phyloP scores from a whole-genome alignment of 2,329 filamentous ascomycete species.

The Stenocarpella maydis region DNA sequence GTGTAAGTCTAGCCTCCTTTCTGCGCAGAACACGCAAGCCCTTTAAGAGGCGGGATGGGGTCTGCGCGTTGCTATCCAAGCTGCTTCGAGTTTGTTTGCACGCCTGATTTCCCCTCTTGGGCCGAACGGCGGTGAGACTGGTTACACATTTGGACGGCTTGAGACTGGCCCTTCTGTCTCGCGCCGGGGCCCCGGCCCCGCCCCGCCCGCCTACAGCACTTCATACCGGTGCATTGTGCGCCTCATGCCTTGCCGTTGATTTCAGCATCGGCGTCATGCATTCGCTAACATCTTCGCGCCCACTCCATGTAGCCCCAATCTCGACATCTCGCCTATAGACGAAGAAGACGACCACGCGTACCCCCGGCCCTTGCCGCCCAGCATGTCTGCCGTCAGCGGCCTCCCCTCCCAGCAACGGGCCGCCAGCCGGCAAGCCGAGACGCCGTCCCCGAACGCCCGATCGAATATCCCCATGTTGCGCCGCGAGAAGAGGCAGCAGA shows the following conservation, averaged over 20 bases:
- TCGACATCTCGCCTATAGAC: slow-evolving; percentile 63
- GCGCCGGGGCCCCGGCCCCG: background rate
- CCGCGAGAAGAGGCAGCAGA: slow-evolving; percentile 57
- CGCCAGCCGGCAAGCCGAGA: slow-evolving; percentile 31
- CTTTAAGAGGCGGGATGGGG: background rate
- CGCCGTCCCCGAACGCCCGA: slow-evolving; percentile 41
- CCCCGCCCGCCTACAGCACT: background rate
- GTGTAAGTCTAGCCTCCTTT: slow-evolving; percentile 51
- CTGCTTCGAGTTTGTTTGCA: background rate
- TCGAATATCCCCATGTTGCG: slow-evolving; percentile 62
- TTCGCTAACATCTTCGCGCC: slow-evolving; percentile 35
- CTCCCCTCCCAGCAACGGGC: slow-evolving; percentile 31
- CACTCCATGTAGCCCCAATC: slow-evolving; percentile 20
- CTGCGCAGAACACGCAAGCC: background rate
- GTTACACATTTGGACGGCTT: background rate
- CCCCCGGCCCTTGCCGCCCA: slow-evolving; percentile 40
- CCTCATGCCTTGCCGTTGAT: background rate
- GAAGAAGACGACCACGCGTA: slow-evolving; percentile 43
- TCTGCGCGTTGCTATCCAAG: background rate
- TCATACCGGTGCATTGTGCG: background rate
- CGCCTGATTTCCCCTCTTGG: background rate
- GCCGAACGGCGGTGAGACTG: background rate
- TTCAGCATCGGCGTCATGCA: background rate
- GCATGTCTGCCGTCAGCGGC: slow-evolving; percentile 44
- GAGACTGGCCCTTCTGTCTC: slow-evolving; percentile 8